Evolutionary conservation across 169 alveolate species (phyloP).

Genomic region (Besnoitia besnoiti): DNA sequence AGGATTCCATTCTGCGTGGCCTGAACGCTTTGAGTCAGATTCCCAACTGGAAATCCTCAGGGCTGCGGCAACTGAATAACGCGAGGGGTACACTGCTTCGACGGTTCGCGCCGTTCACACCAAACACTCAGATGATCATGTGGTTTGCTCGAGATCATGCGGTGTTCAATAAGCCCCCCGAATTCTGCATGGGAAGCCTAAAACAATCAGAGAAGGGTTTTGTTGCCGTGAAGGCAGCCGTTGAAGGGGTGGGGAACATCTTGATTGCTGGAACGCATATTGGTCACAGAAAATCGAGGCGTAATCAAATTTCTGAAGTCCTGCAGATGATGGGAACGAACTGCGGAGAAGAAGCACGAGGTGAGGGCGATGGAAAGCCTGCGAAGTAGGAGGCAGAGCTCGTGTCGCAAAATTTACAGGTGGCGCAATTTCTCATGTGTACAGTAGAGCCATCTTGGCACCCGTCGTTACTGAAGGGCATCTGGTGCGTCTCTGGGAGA

Average conservation of each 20-base stretch:
- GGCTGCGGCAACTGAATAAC: background rate
- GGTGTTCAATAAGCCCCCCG: background rate
- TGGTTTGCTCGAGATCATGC: background rate
- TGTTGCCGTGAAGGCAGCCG: background rate
- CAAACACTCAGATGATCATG: constrained; percentile 1
- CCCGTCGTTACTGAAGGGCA: too few relatives aligned
- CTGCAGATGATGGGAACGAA: background rate
- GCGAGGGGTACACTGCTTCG: background rate
- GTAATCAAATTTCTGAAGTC: background rate
- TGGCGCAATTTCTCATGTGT: too few relatives aligned
- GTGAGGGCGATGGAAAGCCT: background rate
- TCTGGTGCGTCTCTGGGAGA: too few relatives aligned
- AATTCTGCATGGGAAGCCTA: constrained; percentile 9
- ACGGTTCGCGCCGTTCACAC: background rate
- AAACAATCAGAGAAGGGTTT: background rate
- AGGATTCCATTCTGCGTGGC: background rate
- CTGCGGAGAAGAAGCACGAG: background rate
- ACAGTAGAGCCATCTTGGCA: too few relatives aligned
- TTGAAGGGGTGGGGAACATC: background rate
- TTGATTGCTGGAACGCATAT: background rate
- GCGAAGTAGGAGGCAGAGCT: too few relatives aligned
- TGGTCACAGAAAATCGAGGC: background rate
- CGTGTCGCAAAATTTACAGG: too few relatives aligned
- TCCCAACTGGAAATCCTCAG: background rate
- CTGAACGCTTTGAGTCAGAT: background rate